Evolutionary conservation across 2,329 filamentous ascomycete species (phyloP).

Genomic region (Diplodia corticola): DNA sequence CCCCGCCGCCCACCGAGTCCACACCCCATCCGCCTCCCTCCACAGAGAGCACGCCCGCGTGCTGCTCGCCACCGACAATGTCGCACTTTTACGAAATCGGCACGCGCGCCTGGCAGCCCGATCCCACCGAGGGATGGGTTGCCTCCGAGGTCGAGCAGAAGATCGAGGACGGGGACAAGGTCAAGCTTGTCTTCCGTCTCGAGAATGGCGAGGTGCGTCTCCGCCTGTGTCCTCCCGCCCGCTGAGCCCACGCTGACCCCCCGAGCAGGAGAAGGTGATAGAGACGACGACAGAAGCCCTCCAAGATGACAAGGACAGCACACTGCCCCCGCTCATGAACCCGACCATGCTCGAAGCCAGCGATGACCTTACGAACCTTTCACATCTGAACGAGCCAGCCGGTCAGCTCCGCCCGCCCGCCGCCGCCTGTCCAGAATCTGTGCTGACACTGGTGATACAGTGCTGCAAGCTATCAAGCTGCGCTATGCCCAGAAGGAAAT

Average conservation of each 20-base stretch:
- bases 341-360: constrained; percentile 97
- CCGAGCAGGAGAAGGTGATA: constrained; percentile 69
- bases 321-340: constrained; percentile 93
- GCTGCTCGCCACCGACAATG: constrained; percentile 30
- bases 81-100: constrained; percentile 97
- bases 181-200: constrained; percentile 81
- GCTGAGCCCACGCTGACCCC: background rate
- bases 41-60: constrained; percentile 7
- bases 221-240: background rate
- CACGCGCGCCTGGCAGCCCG: constrained; percentile 97
- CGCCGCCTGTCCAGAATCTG: constrained; percentile 17
- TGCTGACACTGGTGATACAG: constrained; percentile 51
- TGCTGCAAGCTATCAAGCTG: constrained; percentile 94
- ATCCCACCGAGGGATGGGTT: constrained; percentile 94
- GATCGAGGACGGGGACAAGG: constrained; percentile 79
- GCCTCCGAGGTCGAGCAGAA: constrained; percentile 92
- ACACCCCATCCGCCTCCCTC: background rate
- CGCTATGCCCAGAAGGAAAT: constrained; percentile 98
- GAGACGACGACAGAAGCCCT: constrained; percentile 76
- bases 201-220: constrained; percentile 82
- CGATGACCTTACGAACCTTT: constrained; percentile 95
- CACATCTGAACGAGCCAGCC: constrained; percentile 96
- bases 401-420: constrained; percentile 56
- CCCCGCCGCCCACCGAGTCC: background rate
- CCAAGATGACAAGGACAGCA: constrained; percentile 72